phyloP scores from a whole-genome alignment of 2,329 filamentous ascomycete genomes.

The Penicillium corylophilum region DNA sequence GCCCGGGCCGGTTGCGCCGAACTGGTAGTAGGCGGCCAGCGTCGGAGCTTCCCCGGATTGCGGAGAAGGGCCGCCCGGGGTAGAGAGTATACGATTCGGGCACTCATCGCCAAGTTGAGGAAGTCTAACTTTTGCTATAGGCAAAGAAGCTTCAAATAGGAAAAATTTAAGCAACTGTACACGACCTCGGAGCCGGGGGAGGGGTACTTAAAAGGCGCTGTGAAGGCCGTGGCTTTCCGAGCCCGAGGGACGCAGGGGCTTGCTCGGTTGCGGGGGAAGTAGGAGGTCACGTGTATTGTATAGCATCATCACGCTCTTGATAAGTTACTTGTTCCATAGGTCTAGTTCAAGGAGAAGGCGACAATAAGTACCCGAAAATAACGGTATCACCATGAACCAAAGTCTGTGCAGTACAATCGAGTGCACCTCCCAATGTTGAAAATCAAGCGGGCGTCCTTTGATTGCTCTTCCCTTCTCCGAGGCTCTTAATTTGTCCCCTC shows the following conservation, averaged over 20 bases:
- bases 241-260: neutral
- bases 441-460: too few species aligned
- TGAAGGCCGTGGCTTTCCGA: slow-evolving; percentile 19
- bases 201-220: slow-evolving; percentile 3
- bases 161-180: neutral
- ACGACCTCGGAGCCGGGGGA: neutral
- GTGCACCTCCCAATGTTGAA: too few species aligned
- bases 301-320: too few species aligned
- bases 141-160: neutral
- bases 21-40: slow-evolving; percentile 13
- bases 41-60: slow-evolving; percentile 9
- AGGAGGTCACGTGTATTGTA: slow-evolving; percentile 14
- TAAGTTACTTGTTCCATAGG: too few species aligned
- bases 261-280: slow-evolving; percentile 11
- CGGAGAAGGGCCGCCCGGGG: slow-evolving; percentile 9
- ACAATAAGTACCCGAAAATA: too few species aligned
- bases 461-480: too few species aligned
- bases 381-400: too few species aligned
- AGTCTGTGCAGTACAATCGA: too few species aligned
- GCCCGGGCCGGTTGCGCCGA: slow-evolving; percentile 20
- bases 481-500: too few species aligned
- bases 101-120: slow-evolving; percentile 14
- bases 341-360: too few species aligned
- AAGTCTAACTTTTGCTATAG: neutral
- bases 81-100: slow-evolving; percentile 7